Percentiles rank a stretch among this genome's conserved stretches.
Conservation (phyloP, 2,329 filamentous ascomycete species). For the Clarireedia hainanense region DNA sequence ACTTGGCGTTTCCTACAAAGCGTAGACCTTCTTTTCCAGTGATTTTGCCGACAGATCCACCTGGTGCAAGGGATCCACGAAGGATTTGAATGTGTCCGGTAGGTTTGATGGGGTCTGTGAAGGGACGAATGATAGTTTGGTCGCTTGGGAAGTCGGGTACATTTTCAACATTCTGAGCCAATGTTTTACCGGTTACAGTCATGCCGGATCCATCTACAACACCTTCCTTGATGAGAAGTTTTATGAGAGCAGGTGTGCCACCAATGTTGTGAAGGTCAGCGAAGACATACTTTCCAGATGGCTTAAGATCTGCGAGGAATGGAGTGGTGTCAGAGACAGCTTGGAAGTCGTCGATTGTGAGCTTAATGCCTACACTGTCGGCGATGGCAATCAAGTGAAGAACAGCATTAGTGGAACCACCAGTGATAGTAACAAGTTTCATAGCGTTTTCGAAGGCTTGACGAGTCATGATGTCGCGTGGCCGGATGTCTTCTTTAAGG, state of each 20-base stretch:
- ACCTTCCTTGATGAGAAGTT: conserved; percentile 49
- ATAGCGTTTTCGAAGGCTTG: conserved; percentile 81
- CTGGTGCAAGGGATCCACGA: conserved; percentile 60
- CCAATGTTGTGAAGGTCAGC: conserved; percentile 48
- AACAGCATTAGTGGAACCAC: conserved; percentile 79
- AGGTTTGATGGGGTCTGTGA: conserved; percentile 61
- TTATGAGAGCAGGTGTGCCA: conserved; percentile 49
- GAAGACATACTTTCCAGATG: conserved; percentile 60
- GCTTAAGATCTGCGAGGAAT: conserved; percentile 76
- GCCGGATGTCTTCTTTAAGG: conserved; percentile 68
- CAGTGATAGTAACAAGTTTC: conserved; percentile 73
- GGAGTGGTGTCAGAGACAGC: conserved; percentile 70
- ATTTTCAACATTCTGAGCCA: conserved; percentile 50
- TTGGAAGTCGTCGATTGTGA: conserved; percentile 84
- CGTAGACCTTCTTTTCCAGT: conserved; percentile 65
- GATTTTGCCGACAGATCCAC: conserved; percentile 66
- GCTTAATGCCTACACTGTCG: conserved; percentile 70
- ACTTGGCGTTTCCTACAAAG: conserved; percentile 62
- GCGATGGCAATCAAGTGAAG: conserved; percentile 80
- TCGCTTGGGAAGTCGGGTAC: conserved; percentile 56
- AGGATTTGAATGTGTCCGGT: conserved; percentile 70
- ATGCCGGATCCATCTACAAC: conserved; percentile 51
- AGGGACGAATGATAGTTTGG: conserved; percentile 62
- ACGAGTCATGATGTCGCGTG: conserved; percentile 70
- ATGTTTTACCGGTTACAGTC: conserved; percentile 51